phyloP scores from a whole-genome alignment of 306 rosid species.

The Castanea crenata region DNA sequence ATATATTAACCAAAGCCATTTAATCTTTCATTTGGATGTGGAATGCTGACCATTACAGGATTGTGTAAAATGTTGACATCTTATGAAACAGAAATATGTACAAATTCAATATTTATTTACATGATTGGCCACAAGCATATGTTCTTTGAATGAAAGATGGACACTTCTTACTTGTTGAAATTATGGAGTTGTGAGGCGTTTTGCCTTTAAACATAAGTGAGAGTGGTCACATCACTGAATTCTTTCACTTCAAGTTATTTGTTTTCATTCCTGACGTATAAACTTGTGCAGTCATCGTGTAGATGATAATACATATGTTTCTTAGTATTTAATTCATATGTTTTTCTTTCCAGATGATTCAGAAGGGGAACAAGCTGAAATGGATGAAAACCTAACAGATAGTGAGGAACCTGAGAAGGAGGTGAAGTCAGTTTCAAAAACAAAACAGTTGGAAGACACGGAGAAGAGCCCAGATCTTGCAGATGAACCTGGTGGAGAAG shows the following conservation, averaged over 20 bases:
- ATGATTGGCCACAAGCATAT: not conserved
- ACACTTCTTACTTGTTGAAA: not conserved
- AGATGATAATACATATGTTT: not conserved
- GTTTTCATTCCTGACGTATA: not conserved
- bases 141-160: not conserved
- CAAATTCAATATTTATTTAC: not conserved
- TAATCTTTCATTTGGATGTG: not conserved
- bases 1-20: not conserved
- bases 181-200: not conserved
- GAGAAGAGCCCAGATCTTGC: slow-evolving; percentile 28
- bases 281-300: not conserved
- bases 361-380: slow-evolving; percentile 55
- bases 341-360: slow-evolving; percentile 48
- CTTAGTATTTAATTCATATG: slow-evolving; percentile 1
- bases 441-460: slow-evolving; percentile 31
- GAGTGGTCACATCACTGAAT: not conserved
- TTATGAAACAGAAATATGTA: not conserved
- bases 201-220: not conserved
- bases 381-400: slow-evolving; percentile 30
- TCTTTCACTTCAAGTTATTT: not conserved
- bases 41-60: not conserved
- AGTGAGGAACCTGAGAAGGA: slow-evolving; percentile 50
- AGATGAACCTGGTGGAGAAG: slow-evolving; percentile 54
- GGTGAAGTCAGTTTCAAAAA: slow-evolving; percentile 45
- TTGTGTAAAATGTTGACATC: not conserved